Evolutionary conservation across 345 rosid genomes (phyloP).

Genomic region (Gossypium rotundifolium): DNA sequence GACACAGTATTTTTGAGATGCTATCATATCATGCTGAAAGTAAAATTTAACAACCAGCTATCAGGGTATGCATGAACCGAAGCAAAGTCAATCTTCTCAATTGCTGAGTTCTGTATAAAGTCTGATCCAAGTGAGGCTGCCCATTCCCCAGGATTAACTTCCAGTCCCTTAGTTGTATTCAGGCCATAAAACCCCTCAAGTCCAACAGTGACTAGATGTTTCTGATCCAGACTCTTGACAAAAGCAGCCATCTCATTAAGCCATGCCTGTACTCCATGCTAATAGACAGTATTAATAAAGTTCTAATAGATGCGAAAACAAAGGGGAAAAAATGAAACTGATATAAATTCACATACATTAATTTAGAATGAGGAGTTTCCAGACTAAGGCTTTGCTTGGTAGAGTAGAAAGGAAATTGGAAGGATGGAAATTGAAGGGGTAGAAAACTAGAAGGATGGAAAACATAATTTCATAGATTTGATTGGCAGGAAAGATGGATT

Average conservation of each 20-base stretch:
- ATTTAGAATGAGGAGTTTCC: background rate
- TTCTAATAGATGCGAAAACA: background rate
- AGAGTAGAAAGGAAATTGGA: no score
- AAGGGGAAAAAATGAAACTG: background rate
- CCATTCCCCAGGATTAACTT: conserved; percentile 46
- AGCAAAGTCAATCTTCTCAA: conserved; percentile 40
- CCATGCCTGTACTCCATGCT: conserved; percentile 26
- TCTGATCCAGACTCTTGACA: conserved; percentile 41
- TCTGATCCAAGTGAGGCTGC: conserved; percentile 46
- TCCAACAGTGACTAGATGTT: conserved; percentile 38
- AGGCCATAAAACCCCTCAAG: conserved; percentile 44
- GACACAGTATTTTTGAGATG: background rate
- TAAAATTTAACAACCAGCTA: conserved; percentile 37
- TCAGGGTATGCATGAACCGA: conserved; percentile 48
- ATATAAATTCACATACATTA: background rate
- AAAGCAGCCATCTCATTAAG: conserved; percentile 39
- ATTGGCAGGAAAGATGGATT: no score
- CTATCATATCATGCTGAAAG: background rate
- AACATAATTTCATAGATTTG: no score
- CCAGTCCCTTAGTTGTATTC: conserved; percentile 14
- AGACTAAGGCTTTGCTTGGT: background rate
- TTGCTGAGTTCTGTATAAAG: conserved; percentile 37
- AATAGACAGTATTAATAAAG: background rate
- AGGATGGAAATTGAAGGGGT: no score
- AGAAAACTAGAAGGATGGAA: no score